A percentile compares a stretch with the other conserved stretches of the same genome.
phyloP scores from a whole-genome alignment of 2,329 filamentous ascomycete species.

The Tothia fuscella region DNA sequence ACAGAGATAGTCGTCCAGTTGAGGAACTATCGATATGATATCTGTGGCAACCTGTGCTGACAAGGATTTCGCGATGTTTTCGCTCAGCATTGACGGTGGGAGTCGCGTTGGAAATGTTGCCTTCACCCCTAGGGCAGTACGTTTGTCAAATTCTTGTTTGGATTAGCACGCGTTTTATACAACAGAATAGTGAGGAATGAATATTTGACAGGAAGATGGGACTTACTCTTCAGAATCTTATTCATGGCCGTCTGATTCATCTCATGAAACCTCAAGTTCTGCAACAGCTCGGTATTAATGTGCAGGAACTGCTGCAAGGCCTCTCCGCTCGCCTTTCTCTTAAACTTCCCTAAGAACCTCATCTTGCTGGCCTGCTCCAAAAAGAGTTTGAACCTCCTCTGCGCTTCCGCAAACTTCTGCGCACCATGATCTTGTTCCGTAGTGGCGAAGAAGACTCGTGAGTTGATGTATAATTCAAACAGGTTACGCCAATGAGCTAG shows the following conservation, averaged over 20 bases:
- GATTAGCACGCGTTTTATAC: too few relatives aligned
- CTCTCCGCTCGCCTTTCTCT: constrained; percentile 49
- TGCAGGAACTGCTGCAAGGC: constrained; percentile 58
- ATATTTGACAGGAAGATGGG: neutral
- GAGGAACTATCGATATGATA: constrained; percentile 62
- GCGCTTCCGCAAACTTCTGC: constrained; percentile 52
- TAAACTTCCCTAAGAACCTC: constrained; percentile 38
- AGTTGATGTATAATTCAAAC: constrained; percentile 70
- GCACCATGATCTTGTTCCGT: constrained; percentile 59
- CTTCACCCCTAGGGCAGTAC: constrained; percentile 60
- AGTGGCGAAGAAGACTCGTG: constrained; percentile 70
- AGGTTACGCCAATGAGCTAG: constrained; percentile 67
- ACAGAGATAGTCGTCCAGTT: constrained; percentile 74
- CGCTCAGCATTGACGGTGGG: constrained; percentile 46
- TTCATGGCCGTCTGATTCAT: constrained; percentile 65
- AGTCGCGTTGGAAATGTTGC: constrained; percentile 50
- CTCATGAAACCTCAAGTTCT: constrained; percentile 71
- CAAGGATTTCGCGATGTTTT: constrained; percentile 60
- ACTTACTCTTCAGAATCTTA: constrained; percentile 75
- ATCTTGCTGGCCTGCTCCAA: constrained; percentile 52
- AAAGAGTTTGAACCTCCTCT: constrained; percentile 59
- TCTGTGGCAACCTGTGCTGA: constrained; percentile 63
- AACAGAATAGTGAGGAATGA: constrained; percentile 4
- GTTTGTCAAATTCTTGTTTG: constrained; percentile 67
- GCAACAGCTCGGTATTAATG: constrained; percentile 66